phyloP scores from a whole-genome alignment of 306 rosid genomes.

The Cyclanthera cordifolia region DNA sequence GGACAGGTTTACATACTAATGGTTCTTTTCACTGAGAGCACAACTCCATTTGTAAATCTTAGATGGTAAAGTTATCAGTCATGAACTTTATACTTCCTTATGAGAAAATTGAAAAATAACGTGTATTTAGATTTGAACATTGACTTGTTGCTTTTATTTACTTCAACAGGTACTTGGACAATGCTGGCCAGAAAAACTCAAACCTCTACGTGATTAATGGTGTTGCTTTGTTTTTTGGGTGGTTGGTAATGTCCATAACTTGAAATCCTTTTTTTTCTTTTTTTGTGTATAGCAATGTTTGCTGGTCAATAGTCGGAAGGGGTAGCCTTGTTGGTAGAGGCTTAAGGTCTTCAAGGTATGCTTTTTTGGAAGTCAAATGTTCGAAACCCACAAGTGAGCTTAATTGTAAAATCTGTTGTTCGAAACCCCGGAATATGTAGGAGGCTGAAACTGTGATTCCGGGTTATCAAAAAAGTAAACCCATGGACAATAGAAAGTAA shows the following conservation, averaged over 20 bases:
- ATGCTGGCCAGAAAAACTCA: slow-evolving; percentile 58
- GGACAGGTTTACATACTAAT: slow-evolving; percentile 71
- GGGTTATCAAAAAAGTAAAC: background rate
- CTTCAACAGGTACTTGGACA: slow-evolving; percentile 65
- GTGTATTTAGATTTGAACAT: slow-evolving; percentile 13
- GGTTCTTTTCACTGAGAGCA: slow-evolving; percentile 82
- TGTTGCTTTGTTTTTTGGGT: slow-evolving; percentile 70
- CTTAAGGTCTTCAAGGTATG: too few relatives aligned
- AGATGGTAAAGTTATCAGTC: slow-evolving; percentile 54
- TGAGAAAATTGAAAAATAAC: background rate
- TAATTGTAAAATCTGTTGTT: too few relatives aligned
- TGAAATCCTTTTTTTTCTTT: background rate
- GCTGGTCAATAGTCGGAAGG: background rate
- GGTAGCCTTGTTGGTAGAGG: too few relatives aligned
- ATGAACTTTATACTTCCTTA: background rate
- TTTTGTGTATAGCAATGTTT: background rate
- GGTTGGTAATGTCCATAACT: slow-evolving; percentile 69
- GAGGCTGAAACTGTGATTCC: too few relatives aligned
- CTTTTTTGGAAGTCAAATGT: too few relatives aligned
- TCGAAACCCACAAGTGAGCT: too few relatives aligned
- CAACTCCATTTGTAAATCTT: slow-evolving; percentile 81
- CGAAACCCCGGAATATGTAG: too few relatives aligned
- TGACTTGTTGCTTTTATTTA: slow-evolving; percentile 16
- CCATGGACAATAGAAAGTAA: background rate
- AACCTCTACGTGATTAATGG: slow-evolving; percentile 57